phyloP scores from a whole-genome alignment of 176 grass and related monocot species.

The Lolium rigidum region DNA sequence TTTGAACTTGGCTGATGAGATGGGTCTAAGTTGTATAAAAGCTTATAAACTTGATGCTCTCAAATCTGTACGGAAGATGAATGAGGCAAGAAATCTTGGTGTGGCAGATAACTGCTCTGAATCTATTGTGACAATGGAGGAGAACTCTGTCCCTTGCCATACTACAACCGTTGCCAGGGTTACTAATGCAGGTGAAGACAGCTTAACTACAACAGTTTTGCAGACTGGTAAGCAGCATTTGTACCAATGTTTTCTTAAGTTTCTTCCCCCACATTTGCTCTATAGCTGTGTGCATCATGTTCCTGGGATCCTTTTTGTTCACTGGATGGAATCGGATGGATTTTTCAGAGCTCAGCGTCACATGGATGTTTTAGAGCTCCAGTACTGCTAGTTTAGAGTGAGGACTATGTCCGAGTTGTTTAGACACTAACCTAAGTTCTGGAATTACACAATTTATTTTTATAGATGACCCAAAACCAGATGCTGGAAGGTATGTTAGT shows the following conservation, averaged over 20 bases:
- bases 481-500: constrained; percentile 66
- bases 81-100: constrained; percentile 37
- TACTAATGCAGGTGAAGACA: constrained; percentile 43
- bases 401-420: constrained; percentile 3
- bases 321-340: constrained; percentile 23
- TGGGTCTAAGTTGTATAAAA: constrained; percentile 94
- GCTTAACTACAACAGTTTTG: constrained; percentile 26
- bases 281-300: constrained; percentile 23
- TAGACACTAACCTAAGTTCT: constrained; percentile 14
- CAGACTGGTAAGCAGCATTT: constrained; percentile 53
- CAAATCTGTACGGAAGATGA: constrained; percentile 76
- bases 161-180: not conserved
- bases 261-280: constrained; percentile 24
- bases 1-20: constrained; percentile 89
- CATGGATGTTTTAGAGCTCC: not conserved
- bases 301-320: constrained; percentile 18
- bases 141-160: constrained; percentile 26
- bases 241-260: constrained; percentile 17
- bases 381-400: not conserved
- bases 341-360: not conserved
- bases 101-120: constrained; percentile 47
- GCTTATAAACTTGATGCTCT: constrained; percentile 94
- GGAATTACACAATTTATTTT: constrained; percentile 22
- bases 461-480: constrained; percentile 44
- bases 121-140: constrained; percentile 28